Evolutionary conservation across 2,329 filamentous ascomycete species (phyloP).

Genomic region (Gyromitra esculenta): DNA sequence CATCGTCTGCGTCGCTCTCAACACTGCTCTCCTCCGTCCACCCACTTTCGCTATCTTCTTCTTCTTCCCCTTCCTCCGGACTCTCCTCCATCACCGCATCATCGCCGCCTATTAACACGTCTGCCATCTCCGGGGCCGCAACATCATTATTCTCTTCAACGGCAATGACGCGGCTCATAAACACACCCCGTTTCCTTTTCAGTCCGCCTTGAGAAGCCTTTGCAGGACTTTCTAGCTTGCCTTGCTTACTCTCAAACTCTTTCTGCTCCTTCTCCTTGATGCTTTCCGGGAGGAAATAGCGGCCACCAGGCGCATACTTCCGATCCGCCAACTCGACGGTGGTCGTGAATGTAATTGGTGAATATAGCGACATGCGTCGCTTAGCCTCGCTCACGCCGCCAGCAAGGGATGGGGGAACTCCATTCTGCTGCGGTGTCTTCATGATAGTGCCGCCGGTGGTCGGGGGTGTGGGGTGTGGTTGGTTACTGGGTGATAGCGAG

Average conservation of each 20-base stretch:
- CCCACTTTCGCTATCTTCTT: slow-evolving; percentile 49
- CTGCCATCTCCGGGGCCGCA: slow-evolving; percentile 45
- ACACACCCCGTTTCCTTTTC: slow-evolving; percentile 48
- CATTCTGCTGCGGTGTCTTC: slow-evolving; percentile 47
- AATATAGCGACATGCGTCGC: slow-evolving; percentile 57
- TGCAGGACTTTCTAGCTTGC: slow-evolving; percentile 26
- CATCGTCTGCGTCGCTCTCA: slow-evolving; percentile 55
- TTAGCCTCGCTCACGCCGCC: slow-evolving; percentile 51
- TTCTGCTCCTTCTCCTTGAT: slow-evolving; percentile 49
- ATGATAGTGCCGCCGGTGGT: slow-evolving; percentile 34
- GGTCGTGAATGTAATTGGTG: slow-evolving; percentile 56
- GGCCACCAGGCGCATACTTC: slow-evolving; percentile 57
- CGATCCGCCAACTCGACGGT: slow-evolving; percentile 57
- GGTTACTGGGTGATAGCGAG: slow-evolving; percentile 48
- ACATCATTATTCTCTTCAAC: slow-evolving; percentile 41
- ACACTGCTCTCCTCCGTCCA: slow-evolving; percentile 49
- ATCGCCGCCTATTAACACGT: slow-evolving; percentile 46
- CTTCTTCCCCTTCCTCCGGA: slow-evolving; percentile 44
- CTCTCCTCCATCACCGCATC: slow-evolving; percentile 48
- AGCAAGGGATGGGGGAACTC: slow-evolving; percentile 3
- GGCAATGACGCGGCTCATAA: slow-evolving; percentile 40
- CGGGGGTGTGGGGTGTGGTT: slow-evolving; percentile 52
- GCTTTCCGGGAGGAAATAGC: slow-evolving; percentile 56
- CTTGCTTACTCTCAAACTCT: slow-evolving; percentile 44
- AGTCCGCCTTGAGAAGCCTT: slow-evolving; percentile 29